These are phyloP conservation scores for Trametes versicolor DNA, from an alignment of 1,284 basidiomycete species.

Conservation along the genomic window DNA sequence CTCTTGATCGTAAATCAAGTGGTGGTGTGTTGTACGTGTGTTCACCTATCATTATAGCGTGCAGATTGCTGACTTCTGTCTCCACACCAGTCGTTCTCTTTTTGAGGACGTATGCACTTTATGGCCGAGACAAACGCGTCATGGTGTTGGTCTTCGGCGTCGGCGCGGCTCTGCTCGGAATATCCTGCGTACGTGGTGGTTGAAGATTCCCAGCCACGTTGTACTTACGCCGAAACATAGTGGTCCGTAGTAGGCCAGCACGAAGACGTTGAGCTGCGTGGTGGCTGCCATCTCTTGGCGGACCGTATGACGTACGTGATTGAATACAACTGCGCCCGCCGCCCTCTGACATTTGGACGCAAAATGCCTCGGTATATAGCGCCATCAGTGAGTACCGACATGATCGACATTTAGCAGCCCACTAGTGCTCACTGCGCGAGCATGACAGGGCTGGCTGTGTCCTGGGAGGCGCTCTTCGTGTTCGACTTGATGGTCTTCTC, in stretches of 20 bases:
- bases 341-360: constrained; percentile 8
- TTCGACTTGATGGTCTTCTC: constrained; percentile 43
- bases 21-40: constrained; percentile 40
- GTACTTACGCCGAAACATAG: constrained; percentile 17
- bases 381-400: constrained; percentile 34
- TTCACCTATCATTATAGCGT: neutral
- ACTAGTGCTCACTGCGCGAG: constrained; percentile 20
- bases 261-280: constrained; percentile 30
- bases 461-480: constrained; percentile 45
- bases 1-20: constrained; percentile 42
- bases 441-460: constrained; percentile 40
- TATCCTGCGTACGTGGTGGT: constrained; percentile 36
- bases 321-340: neutral
- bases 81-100: constrained; percentile 34
- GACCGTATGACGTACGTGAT: constrained; percentile 35
- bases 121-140: constrained; percentile 37
- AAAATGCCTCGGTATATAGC: constrained; percentile 17
- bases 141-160: constrained; percentile 31
- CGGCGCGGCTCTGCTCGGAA: constrained; percentile 26
- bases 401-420: neutral
- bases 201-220: too few species aligned
- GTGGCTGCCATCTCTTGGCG: constrained; percentile 40
- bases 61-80: constrained; percentile 1
- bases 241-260: constrained; percentile 39
- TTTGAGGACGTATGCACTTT: constrained; percentile 43